Evolutionary conservation across 371 early-diverging fungal genomes (phyloP).

Genomic region (Coemansia sp.): DNA sequence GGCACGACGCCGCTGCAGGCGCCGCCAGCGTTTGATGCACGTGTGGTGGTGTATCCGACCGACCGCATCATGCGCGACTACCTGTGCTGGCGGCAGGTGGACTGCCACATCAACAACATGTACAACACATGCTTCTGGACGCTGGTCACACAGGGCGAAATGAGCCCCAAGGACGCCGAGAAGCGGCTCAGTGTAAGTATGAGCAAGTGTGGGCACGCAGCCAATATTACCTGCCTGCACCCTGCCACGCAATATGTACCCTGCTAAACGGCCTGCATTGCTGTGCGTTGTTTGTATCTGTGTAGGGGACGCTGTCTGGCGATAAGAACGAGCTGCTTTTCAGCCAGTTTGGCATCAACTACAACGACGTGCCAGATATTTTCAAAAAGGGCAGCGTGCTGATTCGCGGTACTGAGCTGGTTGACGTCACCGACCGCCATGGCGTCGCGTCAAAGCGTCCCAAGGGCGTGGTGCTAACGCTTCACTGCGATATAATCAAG

Average conservation of each 20-base stretch:
- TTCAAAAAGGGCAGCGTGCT: constrained; percentile 86
- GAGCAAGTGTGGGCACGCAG: background rate
- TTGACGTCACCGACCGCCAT: constrained; percentile 38
- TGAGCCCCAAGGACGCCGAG: constrained; percentile 68
- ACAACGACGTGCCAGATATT: constrained; percentile 76
- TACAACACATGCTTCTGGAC: constrained; percentile 96
- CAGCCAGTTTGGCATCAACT: constrained; percentile 80
- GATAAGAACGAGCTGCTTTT: constrained; percentile 92
- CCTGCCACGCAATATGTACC: background rate
- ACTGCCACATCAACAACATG: constrained; percentile 87
- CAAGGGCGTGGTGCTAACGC: constrained; percentile 57
- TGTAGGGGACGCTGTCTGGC: constrained; percentile 74
- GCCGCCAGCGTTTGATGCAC: constrained; percentile 90
- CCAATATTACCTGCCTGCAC: background rate
- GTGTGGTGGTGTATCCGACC: constrained; percentile 86
- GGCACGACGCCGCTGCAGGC: constrained; percentile 63
- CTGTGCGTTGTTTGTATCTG: background rate
- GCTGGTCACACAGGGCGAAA: constrained; percentile 72
- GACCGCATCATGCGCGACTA: constrained; percentile 84
- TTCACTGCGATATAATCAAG: constrained; percentile 84
- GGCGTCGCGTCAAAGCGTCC: constrained; percentile 48
- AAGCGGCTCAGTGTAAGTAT: constrained; percentile 60
- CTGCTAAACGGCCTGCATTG: background rate
- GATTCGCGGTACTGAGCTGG: constrained; percentile 58
- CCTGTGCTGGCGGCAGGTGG: constrained; percentile 92